Base-by-base conservation (phyloP, 805 yeast genomes). In the Kazachstania kunashirensis region DNA sequence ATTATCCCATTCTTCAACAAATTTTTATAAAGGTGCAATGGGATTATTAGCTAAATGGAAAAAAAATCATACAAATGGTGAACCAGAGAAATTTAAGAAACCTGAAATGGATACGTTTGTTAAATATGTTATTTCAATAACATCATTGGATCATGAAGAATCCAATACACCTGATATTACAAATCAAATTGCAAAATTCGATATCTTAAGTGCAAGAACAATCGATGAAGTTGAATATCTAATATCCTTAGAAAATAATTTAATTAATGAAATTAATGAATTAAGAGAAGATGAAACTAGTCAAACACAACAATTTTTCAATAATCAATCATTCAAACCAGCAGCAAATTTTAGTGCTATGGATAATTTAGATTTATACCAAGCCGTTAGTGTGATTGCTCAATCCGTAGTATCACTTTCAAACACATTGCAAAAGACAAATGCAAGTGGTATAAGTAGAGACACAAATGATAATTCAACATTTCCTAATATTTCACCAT, bases 161-260 rank as follows among this genome's bases (percentile, higher is more conserved):
- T 29, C 31, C 17, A 19, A 23, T 3, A n/a, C n/a, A n/a, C n/a
- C n/a, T n/a, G n/a, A 37, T 15, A 29, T 23, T 9, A 37, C 34
- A 9, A 29, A 12, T 18, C 12, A 18, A 19, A 37, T 46, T n/a
- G 46, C 58, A 2, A 69, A 75, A 45, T 67, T 75, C 40, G 89
- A 81, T 55, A 61, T 78, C 7, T 56, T 82, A 39, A 75, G 84
- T 54, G 84, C 84, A 2, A 64, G 85, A 50, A 75, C 82, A 2
- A 68, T 79, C 19, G 80, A 76, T 45, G 88, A 82, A 51, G 70
- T 79, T 32, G 81, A 77, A 48, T 68, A 58, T 42, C 56, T 76
- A 32, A 63, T 75, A 4, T 50, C 74, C 9, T 64, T 66, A 47
- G 75, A 72, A 47, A 62, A 65, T 41, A 55, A 58, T n/a, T 42